These are phyloP conservation scores for Mesotaenium endlicherianum DNA, from an alignment of 139 green algal species.

Conservation along the genomic window DNA sequence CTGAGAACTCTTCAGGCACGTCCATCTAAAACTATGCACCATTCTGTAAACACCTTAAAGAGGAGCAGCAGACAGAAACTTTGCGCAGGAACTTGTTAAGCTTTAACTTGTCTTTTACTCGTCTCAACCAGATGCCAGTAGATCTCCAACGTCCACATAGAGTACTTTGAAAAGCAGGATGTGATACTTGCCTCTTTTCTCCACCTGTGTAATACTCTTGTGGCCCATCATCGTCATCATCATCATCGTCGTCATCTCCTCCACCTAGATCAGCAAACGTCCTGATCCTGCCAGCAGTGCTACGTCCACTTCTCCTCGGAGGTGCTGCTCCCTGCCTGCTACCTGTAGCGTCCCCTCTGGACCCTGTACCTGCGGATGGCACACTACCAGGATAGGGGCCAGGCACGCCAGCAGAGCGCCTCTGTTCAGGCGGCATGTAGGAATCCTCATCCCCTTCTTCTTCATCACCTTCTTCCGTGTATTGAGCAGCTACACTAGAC, in stretches of 20 bases:
- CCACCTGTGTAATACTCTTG: slow-evolving; percentile 50
- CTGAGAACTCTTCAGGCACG: too few relatives aligned
- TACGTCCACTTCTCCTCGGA: too few relatives aligned
- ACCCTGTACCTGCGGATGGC: not conserved
- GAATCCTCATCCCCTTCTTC: not conserved
- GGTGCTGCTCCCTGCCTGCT: not conserved
- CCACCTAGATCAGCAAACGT: slow-evolving; percentile 23
- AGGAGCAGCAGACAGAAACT: too few relatives aligned
- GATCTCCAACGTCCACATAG: too few relatives aligned
- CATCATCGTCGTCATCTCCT: slow-evolving; percentile 5
- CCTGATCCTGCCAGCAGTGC: not conserved
- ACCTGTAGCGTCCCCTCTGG: not conserved
- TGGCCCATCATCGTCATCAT: slow-evolving; percentile 36
- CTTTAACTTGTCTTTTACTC: too few relatives aligned
- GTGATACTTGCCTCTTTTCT: slow-evolving; percentile 41
- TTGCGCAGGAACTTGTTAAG: too few relatives aligned
- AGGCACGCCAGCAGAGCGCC: not conserved
- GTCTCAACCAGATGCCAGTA: too few relatives aligned
- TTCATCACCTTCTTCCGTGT: not conserved
- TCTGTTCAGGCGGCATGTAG: not conserved
- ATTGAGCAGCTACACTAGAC: not conserved
- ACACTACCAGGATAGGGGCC: not conserved
- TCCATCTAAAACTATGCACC: too few relatives aligned
- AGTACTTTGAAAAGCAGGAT: too few relatives aligned
- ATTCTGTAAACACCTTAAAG: too few relatives aligned